phyloP scores from a whole-genome alignment of 495 filamentous ascomycete genomes.

The Filosporella fistucella region DNA sequence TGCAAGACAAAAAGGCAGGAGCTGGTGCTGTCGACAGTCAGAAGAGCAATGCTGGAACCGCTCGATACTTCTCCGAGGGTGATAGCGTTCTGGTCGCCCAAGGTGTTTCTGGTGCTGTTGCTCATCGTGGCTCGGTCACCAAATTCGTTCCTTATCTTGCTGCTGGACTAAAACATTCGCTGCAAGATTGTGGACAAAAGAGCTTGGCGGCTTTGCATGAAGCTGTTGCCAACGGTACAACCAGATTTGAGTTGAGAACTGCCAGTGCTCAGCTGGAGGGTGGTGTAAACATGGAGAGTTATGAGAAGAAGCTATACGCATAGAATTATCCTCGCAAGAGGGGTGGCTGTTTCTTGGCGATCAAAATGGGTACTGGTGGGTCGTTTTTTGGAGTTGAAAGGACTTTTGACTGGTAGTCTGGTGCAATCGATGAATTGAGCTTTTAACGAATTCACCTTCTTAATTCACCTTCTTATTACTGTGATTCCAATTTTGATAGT shows the following conservation, averaged over 20 bases:
- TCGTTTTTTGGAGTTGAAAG: no score
- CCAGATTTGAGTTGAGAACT: constrained; percentile 91
- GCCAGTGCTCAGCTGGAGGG: constrained; percentile 94
- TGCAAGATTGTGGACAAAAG: constrained; percentile 89
- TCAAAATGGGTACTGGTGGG: constrained; percentile 10
- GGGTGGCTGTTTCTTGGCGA: not conserved
- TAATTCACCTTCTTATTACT: no score
- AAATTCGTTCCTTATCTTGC: constrained; percentile 96
- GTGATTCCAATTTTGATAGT: no score
- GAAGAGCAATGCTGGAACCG: constrained; percentile 91
- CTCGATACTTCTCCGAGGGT: constrained; percentile 97
- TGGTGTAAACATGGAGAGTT: constrained; percentile 94
- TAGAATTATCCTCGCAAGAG: constrained; percentile 34
- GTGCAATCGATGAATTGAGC: no score
- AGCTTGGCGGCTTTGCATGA: constrained; percentile 73
- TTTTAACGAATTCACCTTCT: no score
- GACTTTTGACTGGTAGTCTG: no score
- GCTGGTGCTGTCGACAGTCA: constrained; percentile 71
- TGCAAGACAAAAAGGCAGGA: constrained; percentile 97
- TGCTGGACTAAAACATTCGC: constrained; percentile 91
- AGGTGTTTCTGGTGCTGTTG: constrained; percentile 75
- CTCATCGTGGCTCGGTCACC: constrained; percentile 67
- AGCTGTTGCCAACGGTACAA: constrained; percentile 67
- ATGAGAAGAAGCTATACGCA: constrained; percentile 98
- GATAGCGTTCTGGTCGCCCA: constrained; percentile 92